Evolutionary conservation across 1,284 basidiomycete species (phyloP).

Genomic region (Ceratobasidium sp.): DNA sequence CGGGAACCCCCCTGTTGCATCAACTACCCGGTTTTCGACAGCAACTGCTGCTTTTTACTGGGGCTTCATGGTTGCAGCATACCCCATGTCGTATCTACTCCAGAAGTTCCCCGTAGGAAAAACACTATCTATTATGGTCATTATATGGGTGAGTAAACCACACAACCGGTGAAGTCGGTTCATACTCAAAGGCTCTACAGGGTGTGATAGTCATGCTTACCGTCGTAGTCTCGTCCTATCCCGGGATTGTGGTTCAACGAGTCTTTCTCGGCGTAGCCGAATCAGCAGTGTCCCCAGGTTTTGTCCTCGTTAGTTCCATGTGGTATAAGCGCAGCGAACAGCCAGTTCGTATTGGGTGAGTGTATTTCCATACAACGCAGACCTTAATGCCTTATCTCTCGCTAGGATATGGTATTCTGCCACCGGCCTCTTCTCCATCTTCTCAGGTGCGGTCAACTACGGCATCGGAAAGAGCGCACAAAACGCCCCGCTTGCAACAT

Average conservation of each 20-base stretch:
- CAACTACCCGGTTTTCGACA: slow-evolving; percentile 48
- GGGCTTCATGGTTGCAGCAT: slow-evolving; percentile 61
- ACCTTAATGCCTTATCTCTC: neutral
- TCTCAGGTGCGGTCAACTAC: slow-evolving; percentile 63
- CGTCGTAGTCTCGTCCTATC: slow-evolving; percentile 58
- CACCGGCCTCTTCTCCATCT: slow-evolving; percentile 61
- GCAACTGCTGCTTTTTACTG: slow-evolving; percentile 60
- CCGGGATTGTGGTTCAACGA: slow-evolving; percentile 63
- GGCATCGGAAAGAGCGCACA: slow-evolving; percentile 59
- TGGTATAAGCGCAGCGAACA: slow-evolving; percentile 64
- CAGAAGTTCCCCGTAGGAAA: slow-evolving; percentile 60
- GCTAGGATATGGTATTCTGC: slow-evolving; percentile 63
- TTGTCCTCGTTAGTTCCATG: slow-evolving; percentile 62
- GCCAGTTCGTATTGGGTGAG: slow-evolving; percentile 41
- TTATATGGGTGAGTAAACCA: slow-evolving; percentile 50
- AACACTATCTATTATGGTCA: slow-evolving; percentile 52
- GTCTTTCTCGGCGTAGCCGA: slow-evolving; percentile 62
- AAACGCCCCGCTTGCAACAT: slow-evolving; percentile 57
- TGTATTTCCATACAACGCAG: neutral
- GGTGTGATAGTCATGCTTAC: slow-evolving; percentile 63
- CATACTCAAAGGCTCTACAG: slow-evolving; percentile 57
- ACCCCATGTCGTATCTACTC: slow-evolving; percentile 62
- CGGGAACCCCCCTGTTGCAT: slow-evolving; percentile 40
- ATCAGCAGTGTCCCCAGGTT: slow-evolving; percentile 62
- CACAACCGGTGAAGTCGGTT: slow-evolving; percentile 1